phyloP scores from a whole-genome alignment of 139 green algal genomes.

The Pycnococcus provasolii region DNA sequence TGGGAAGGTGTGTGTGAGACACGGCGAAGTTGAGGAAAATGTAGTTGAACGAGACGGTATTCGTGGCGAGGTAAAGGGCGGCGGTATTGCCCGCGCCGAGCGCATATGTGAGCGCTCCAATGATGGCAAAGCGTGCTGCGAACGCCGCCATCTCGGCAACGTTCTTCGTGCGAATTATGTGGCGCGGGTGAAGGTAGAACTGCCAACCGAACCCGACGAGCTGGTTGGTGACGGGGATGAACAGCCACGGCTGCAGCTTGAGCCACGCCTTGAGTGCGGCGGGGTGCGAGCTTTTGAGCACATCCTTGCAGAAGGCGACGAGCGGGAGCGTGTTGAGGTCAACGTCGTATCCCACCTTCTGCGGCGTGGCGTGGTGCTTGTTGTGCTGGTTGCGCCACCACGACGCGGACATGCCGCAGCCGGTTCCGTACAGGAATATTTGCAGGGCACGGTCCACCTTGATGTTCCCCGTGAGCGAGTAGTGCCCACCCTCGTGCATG shows the following conservation, averaged over 20 bases:
- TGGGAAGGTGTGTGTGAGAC: slow-evolving; percentile 25
- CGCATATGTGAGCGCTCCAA: too few species aligned
- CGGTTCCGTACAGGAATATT: slow-evolving; percentile 13
- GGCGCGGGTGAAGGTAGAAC: slow-evolving; percentile 20
- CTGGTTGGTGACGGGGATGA: slow-evolving; percentile 21
- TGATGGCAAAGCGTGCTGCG: not conserved
- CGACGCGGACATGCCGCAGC: slow-evolving; percentile 3
- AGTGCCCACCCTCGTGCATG: slow-evolving; percentile 28
- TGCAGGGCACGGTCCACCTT: slow-evolving; percentile 20
- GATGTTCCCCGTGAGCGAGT: slow-evolving; percentile 27
- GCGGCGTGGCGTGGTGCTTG: slow-evolving; percentile 31
- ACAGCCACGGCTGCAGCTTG: slow-evolving; percentile 18
- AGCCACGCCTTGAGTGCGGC: slow-evolving; percentile 9
- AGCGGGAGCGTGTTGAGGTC: slow-evolving; percentile 27
- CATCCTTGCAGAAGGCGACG: slow-evolving; percentile 26
- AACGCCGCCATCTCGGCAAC: slow-evolving; percentile 18
- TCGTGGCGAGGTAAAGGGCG: slow-evolving; percentile 2
- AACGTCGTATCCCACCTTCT: slow-evolving; percentile 29
- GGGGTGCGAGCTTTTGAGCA: slow-evolving; percentile 6
- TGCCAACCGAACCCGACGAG: slow-evolving; percentile 20
- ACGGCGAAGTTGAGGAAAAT: slow-evolving; percentile 28
- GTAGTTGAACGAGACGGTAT: slow-evolving; percentile 13
- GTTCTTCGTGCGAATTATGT: slow-evolving; percentile 18
- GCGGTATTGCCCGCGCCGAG: not conserved
- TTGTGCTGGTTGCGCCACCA: slow-evolving; percentile 27